A percentile compares a stretch with the other conserved stretches of the same genome.
These are phyloP conservation scores for Pneumocystis oryctolagi DNA, from an alignment of 1,139 yeast species.

Conservation along the genomic window DNA sequence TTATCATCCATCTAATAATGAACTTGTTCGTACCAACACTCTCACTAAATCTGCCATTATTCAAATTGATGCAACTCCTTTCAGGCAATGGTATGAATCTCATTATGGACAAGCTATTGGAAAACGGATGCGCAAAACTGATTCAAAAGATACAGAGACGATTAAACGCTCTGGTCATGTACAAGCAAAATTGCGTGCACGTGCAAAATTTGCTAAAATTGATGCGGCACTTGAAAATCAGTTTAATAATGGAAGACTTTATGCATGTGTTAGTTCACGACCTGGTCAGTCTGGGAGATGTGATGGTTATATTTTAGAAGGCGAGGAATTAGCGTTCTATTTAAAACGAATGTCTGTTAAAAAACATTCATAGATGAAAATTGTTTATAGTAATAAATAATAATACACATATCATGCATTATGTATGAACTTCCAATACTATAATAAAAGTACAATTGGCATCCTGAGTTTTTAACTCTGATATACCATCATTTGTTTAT, in stretches of 20 bases:
- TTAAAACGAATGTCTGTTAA: conserved; percentile 98
- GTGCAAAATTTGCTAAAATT: conserved; percentile 71
- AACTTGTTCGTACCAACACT: conserved; percentile 98
- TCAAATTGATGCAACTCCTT: conserved; percentile 99
- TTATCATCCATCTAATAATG: conserved; percentile 99
- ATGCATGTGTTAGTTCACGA: conserved; percentile 97
- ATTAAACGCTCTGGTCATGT: conserved; percentile 62
- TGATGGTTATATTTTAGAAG: conserved; percentile 99
- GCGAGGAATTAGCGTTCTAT: conserved; percentile 99
- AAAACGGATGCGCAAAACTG: conserved; percentile 42
- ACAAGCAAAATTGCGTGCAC: conserved; percentile 81
- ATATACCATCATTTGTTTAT: too few relatives aligned
- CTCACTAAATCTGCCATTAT: conserved; percentile 97
- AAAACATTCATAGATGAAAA: conserved; percentile 33
- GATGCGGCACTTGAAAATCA: conserved; percentile 87
- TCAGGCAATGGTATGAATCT: conserved; percentile 98
- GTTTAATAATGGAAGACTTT: conserved; percentile 96
- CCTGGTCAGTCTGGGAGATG: conserved; percentile 99
- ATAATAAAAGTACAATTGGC: too few relatives aligned
- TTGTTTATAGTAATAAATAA: neutral
- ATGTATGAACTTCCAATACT: too few relatives aligned
- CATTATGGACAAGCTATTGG: conserved; percentile 93
- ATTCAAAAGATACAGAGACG: conserved; percentile 29
- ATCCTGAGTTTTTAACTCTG: too few relatives aligned
- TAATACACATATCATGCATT: too few relatives aligned